A percentile compares a stretch with the other conserved stretches of the same genome.
Conservation (phyloP, 306 rosid genomes). For the Dryas alaskensis region DNA sequence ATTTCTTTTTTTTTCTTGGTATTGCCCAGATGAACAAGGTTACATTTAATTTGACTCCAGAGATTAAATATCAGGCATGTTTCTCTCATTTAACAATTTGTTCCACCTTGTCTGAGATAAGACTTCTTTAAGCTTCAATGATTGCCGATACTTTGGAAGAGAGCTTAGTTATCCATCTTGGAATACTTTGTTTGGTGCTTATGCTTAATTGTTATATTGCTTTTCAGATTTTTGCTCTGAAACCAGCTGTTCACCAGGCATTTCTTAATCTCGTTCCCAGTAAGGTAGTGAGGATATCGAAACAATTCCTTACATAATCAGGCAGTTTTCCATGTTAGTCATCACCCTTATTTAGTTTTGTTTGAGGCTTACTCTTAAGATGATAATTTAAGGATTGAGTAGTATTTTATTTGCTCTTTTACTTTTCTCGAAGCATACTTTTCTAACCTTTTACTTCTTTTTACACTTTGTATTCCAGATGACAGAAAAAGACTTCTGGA, state of each 20-base stretch:
- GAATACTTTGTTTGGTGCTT: not conserved
- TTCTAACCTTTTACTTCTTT: slow-evolving; percentile 7
- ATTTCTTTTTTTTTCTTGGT: slow-evolving; percentile 17
- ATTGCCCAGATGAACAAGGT: slow-evolving; percentile 80
- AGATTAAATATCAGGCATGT: slow-evolving; percentile 87
- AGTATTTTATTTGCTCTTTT: slow-evolving; percentile 7
- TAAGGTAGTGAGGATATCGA: slow-evolving; percentile 55
- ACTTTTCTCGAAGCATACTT: slow-evolving; percentile 10
- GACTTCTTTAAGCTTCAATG: slow-evolving; percentile 4
- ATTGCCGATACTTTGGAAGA: not conserved
- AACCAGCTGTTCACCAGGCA: slow-evolving; percentile 95
- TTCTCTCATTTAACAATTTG: slow-evolving; percentile 24
- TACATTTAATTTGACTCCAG: slow-evolving; percentile 88
- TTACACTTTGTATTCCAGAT: slow-evolving; percentile 47
- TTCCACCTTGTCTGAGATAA: not conserved
- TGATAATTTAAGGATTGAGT: not conserved
- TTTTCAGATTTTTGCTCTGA: slow-evolving; percentile 82
- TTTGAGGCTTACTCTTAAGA: not conserved
- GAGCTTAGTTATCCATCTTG: slow-evolving; percentile 7
- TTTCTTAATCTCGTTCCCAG: slow-evolving; percentile 75
- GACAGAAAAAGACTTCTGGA: slow-evolving; percentile 92
- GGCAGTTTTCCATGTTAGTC: slow-evolving; percentile 7
- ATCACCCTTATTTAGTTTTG: not conserved
- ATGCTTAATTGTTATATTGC: slow-evolving; percentile 23
- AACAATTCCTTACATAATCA: slow-evolving; percentile 15